Evolutionary conservation across 345 rosid genomes (phyloP).

Genomic region (Triadica sebifera): DNA sequence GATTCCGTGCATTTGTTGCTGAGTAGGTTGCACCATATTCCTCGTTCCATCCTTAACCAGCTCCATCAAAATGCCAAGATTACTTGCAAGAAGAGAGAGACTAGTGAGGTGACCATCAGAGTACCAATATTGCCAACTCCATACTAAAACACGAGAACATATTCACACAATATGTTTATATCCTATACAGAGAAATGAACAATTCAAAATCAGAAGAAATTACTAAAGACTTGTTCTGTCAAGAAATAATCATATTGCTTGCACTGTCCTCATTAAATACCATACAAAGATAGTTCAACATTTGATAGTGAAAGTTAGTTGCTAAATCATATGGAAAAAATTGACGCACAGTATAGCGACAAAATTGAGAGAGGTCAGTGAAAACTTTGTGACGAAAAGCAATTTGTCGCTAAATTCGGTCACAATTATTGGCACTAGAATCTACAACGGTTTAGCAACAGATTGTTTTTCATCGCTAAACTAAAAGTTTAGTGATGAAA

Average conservation of each 20-base stretch:
- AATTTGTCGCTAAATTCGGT: no score
- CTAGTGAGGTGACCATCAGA: conserved; percentile 16
- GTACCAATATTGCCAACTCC: not conserved
- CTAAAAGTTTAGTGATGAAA: no score
- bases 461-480: no score
- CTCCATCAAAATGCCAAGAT: conserved; percentile 61
- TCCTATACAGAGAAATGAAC: not conserved
- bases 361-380: no score
- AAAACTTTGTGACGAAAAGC: no score
- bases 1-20: conserved; percentile 56
- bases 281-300: not conserved
- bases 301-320: no score
- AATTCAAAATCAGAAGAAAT: no score
- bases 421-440: no score
- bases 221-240: not conserved
- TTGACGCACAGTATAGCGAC: no score
- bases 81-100: conserved; percentile 38
- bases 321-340: no score
- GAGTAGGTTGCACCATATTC: conserved; percentile 50
- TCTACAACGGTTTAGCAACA: no score
- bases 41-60: conserved; percentile 72
- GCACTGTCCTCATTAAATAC: not conserved
- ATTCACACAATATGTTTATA: not conserved
- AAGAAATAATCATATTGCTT: not conserved
- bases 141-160: not conserved